Evolutionary conservation across 2,329 filamentous ascomycete species (phyloP), one percentile per base, ranked within the genome.

Genomic region (Fusarium papillatum): DNA sequence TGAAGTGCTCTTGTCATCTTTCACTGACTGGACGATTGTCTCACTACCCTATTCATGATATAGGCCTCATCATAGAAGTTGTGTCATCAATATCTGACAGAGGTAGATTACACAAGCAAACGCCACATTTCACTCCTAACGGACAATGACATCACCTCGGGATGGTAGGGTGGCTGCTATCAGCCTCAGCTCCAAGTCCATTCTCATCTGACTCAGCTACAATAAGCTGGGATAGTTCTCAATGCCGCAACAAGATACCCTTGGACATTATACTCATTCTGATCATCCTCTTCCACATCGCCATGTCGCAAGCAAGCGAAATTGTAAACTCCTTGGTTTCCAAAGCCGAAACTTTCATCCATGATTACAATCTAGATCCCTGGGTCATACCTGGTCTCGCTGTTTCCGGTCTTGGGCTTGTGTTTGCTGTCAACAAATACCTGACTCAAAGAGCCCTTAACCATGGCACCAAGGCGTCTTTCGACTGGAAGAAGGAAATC

Each of bases 401-500:
- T n/a, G 5, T 31, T 19, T 43, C 59, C 5, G 36, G 59, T 3
- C 59, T 62, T 8, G 59, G 59, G 7, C 4, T 62, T 17, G 17
- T 29, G 17, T 62, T 31, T 39, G 36, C 24, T 43, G 3, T 68
- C 11, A 68, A 68, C 31, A 24, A 31, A 39, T n/a, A 14, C 38
- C 39, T 46, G 4, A 53, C 22, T 14, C 41, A 36, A 26, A n/a
- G 43, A 7, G 66, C 57, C 10, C 62, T 82, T 29, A 82, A 85
- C 70, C 85, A 86, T 70, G 88, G 85, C 83, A 83, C 76, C 0
- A 81, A 74, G 10, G 87, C 87, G 69, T 78, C 76, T 19, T 89
- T 88, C 80, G 83, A 87, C 62, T 92, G 90, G 89, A 80, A 83
- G 24, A 85, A 86, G 48, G 90, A 92, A 81, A 85, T 92, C 61